Evolutionary conservation across 2,329 filamentous ascomycete genomes (phyloP), one percentile per base, ranked within the genome.

Genomic region (Herpotrichia juniperi): DNA sequence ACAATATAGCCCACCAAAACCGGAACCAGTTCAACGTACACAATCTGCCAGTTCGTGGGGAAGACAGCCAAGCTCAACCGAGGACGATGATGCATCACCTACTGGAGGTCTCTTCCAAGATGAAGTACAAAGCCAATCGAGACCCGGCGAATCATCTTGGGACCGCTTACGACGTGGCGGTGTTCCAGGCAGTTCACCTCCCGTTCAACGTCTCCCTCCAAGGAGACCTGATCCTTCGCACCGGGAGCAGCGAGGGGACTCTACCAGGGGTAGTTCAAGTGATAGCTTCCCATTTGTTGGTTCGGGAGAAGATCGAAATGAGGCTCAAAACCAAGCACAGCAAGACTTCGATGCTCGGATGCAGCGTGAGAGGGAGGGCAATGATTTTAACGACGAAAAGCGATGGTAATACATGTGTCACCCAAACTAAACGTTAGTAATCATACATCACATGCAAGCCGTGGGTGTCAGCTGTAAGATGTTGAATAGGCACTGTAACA

Each of bases 321-420:
- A 69, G 24, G 78, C 77, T 11, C 77, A 73, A 52, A 60, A 70
- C 34, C 74, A 79, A 53, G 78, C 78, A 22, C 79, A 82, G 63
- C 74, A 68, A 47, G 78, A 81, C 22, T 82, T 82, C 56, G 79
- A 82, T 58, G 73, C 74, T 16, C 67, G 76, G 37, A 55, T 82
- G 4, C 80, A 82, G 56, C 71, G 72, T 50, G 81, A 83, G 57
- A 65, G 81, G 46, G 72, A 73, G 47, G 80, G 78, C 0, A 73
- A 72, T n/a, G 71, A 77, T 45, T 79, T 79, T 52, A 62, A 62
- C 16, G 64, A 71, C 9, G 54, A 56, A 8, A 72, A 62, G 56
- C 65, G 51, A 46, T 74, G 71, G 72, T 74, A 50, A 53, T n/a
- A n/a, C n/a, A n/a, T 25, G n/a, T 34, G 4, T 22, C n/a, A 17